phyloP scores from a whole-genome alignment of 345 rosid genomes.

The Populus pruinosa region DNA sequence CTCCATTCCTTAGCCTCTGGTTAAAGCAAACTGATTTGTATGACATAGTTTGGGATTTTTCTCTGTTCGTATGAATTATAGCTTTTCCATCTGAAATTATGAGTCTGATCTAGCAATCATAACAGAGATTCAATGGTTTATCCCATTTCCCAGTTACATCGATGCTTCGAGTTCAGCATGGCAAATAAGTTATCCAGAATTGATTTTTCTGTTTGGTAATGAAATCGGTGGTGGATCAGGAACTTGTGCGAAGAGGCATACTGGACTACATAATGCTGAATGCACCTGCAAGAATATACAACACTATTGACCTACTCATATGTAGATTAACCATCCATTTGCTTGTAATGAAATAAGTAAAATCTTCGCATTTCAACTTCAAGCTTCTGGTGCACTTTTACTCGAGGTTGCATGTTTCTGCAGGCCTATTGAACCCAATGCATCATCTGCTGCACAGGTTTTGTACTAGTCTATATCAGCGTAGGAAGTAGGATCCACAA shows the following conservation, averaged over 20 bases:
- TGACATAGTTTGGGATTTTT: background rate
- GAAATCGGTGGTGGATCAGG: constrained; percentile 99
- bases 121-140: background rate
- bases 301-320: constrained; percentile 78
- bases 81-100: background rate
- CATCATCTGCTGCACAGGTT: too few relatives aligned
- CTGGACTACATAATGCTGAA: constrained; percentile 94
- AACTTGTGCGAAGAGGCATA: constrained; percentile 83
- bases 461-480: too few relatives aligned
- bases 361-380: background rate
- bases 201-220: constrained; percentile 20
- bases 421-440: too few relatives aligned
- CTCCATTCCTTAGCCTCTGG: background rate
- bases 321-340: constrained; percentile 23
- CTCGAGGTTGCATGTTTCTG: too few relatives aligned
- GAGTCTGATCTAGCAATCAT: background rate
- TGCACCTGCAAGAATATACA: constrained; percentile 88
- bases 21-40: background rate
- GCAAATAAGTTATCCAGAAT: constrained; percentile 1
- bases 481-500: too few relatives aligned
- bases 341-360: background rate
- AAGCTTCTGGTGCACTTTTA: background rate
- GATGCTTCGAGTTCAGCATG: constrained; percentile 1
- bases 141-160: background rate
- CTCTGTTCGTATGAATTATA: constrained; percentile 4